These are phyloP conservation scores for Coemansia sp. DNA, from an alignment of 192 early-diverging fungal species.

Conservation along the genomic window DNA sequence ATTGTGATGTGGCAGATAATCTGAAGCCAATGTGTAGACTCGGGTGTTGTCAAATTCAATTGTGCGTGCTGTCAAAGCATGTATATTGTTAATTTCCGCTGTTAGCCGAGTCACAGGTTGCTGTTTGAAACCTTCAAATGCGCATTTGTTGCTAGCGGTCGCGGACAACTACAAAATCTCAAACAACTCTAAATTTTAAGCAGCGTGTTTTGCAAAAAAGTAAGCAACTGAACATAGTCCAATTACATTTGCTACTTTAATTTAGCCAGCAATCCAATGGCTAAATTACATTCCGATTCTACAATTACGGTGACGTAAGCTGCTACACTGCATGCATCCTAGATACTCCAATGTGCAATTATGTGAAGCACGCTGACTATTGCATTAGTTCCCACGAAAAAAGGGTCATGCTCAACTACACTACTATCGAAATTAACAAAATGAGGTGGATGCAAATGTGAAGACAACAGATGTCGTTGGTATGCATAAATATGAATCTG, in stretches of 20 bases:
- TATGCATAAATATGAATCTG: slow-evolving; percentile 1
- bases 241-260: neutral
- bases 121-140: neutral
- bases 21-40: neutral
- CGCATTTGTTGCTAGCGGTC: neutral
- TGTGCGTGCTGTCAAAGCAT: neutral
- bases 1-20: neutral
- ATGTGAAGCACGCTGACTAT: neutral
- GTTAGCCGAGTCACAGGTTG: neutral
- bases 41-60: neutral
- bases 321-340: neutral
- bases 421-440: slow-evolving; percentile 1
- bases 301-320: slow-evolving; percentile 3
- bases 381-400: neutral
- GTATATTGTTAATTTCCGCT: neutral
- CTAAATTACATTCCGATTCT: neutral
- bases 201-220: neutral
- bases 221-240: neutral
- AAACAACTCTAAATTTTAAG: neutral
- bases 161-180: neutral
- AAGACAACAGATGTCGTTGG: neutral
- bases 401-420: neutral
- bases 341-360: neutral
- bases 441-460: neutral
- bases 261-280: neutral